phyloP scores from a whole-genome alignment of 1,139 yeast species.

The Zygosaccharomyces sapae region DNA sequence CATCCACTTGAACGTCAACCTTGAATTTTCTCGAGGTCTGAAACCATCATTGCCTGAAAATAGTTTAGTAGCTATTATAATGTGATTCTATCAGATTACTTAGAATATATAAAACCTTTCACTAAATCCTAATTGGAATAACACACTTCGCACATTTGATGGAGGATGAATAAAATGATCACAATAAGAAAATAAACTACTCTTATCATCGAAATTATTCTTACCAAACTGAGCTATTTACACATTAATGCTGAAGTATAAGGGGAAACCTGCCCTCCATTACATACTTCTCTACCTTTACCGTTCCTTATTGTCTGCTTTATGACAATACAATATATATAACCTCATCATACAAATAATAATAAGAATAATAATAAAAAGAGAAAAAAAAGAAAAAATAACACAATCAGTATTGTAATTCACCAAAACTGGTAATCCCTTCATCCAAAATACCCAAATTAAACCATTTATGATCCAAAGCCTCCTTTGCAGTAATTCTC shows the following conservation, averaged over 20 bases:
- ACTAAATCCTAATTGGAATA: too few relatives aligned
- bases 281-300: neutral
- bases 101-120: too few relatives aligned
- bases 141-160: too few relatives aligned
- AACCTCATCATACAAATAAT: conserved; percentile 5
- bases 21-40: too few relatives aligned
- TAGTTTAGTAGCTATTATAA: too few relatives aligned
- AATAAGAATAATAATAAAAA: conserved; percentile 1
- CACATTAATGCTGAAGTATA: neutral
- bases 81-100: too few relatives aligned
- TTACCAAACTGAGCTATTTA: conserved; percentile 3
- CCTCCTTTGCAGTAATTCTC: conserved; percentile 63
- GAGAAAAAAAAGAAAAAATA: conserved; percentile 6
- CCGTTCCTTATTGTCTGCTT: conserved; percentile 1
- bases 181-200: too few relatives aligned
- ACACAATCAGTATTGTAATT: conserved; percentile 10
- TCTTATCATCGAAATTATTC: neutral
- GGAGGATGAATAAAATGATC: too few relatives aligned
- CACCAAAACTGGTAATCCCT: conserved; percentile 38
- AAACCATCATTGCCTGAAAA: too few relatives aligned
- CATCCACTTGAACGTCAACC: too few relatives aligned
- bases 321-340: conserved; percentile 3
- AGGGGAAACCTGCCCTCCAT: conserved; percentile 1
- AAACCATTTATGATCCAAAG: conserved; percentile 75
- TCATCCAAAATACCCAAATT: conserved; percentile 72